Evolutionary conservation across 2,329 filamentous ascomycete genomes (phyloP), one percentile per base, ranked within the genome.

Genomic region (Pochonia chlamydosporia): DNA sequence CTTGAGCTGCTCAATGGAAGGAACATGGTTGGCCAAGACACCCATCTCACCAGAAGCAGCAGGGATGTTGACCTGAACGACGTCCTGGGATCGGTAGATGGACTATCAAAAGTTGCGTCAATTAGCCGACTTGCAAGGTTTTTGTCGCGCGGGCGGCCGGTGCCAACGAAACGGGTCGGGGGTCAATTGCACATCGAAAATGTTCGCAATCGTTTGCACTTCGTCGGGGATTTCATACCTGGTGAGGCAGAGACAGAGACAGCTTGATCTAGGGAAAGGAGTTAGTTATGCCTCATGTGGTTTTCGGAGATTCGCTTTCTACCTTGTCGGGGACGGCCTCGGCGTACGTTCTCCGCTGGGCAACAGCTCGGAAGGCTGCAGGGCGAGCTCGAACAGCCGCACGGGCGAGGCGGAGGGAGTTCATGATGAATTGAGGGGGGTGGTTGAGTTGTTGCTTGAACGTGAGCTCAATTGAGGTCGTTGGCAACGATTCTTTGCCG

Each of bases 31-130:
- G 70, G 93, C 93, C 67, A 99, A 87, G 63, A 99, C 86, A 87
- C 93, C 93, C 93, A 99, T 99, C 63, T 97, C 93, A 70, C 93
- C 93, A 54, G 91, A 95, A 72, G 96, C 93, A 66, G 93, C 93
- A 69, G 93, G 87, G 65, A 99, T 85, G 82, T 99, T 99, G 79
- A 99, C 93, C 79, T 99, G 93, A 66, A 97, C 84, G 66, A 84
- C 79, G 65, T 81, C 78, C 63, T 82, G 74, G 59, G 74, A 83
- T 71, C 79, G 80, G 77, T 80, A 84, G 73, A 85, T 74, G 62
- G 85, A 74, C 87, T 90, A 66, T 53, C 54, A 18, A 40, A 23
- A 10, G 20, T 65, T 74, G 75, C 69, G 74, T 70, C 63, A 74
- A 74, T 78, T 78, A 78, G 70, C 66, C 61, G 35, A 10, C 47